Evolutionary conservation across 1,284 basidiomycete genomes (phyloP).

Genomic region (Papiliotrema fonsecae): DNA sequence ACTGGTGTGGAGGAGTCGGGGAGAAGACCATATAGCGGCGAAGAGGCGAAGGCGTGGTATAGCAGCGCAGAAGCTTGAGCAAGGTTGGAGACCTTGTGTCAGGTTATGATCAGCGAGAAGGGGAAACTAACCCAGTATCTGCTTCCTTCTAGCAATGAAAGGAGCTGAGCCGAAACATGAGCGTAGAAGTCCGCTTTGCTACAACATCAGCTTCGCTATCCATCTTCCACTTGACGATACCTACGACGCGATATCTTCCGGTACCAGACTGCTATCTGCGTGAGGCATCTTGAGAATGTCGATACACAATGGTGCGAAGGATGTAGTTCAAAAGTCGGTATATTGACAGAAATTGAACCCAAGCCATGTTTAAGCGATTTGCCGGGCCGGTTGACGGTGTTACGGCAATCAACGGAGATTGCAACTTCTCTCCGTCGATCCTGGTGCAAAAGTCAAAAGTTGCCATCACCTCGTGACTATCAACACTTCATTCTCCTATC

Average conservation of each 20-base stretch:
- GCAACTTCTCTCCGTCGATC: too few species aligned
- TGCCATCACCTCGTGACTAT: too few species aligned
- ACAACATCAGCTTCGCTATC: background rate
- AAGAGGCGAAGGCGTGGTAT: slow-evolving; percentile 66
- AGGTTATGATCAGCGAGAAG: background rate
- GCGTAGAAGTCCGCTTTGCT: slow-evolving; percentile 69
- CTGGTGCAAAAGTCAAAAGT: too few species aligned
- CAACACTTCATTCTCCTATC: too few species aligned
- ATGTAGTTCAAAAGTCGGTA: background rate
- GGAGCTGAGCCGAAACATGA: slow-evolving; percentile 63
- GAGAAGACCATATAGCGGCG: slow-evolving; percentile 58
- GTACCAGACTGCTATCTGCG: slow-evolving; percentile 72
- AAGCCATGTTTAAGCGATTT: too few species aligned
- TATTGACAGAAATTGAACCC: background rate
- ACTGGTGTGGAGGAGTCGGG: slow-evolving; percentile 51
- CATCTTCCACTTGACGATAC: slow-evolving; percentile 4
- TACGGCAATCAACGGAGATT: too few species aligned
- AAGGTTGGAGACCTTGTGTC: slow-evolving; percentile 68
- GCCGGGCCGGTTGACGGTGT: too few species aligned
- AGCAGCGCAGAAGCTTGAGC: slow-evolving; percentile 74
- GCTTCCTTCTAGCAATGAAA: slow-evolving; percentile 60
- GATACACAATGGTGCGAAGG: background rate
- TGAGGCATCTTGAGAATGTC: slow-evolving; percentile 61
- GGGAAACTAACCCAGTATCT: slow-evolving; percentile 63
- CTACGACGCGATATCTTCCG: slow-evolving; percentile 57